phyloP scores from a whole-genome alignment of 768 basidiomycete species.

The Auricularia heimuer region DNA sequence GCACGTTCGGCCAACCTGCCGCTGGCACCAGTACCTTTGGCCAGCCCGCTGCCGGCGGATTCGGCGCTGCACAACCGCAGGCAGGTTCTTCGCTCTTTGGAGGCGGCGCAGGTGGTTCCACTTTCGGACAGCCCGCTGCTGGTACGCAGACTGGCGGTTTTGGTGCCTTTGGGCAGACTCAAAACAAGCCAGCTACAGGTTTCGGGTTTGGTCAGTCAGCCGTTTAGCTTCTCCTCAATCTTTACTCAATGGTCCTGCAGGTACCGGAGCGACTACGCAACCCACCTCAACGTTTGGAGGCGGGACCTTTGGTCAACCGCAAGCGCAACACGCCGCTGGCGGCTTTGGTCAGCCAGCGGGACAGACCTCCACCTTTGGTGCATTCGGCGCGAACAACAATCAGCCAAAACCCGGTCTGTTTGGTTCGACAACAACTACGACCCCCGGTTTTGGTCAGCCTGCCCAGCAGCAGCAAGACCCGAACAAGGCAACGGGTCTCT shows the following conservation, averaged over 20 bases:
- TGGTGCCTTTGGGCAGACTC: slow-evolving; percentile 13
- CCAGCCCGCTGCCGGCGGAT: slow-evolving; percentile 3
- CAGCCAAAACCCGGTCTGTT: neutral
- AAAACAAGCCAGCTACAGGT: slow-evolving; percentile 14
- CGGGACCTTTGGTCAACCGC: slow-evolving; percentile 25
- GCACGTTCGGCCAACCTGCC: slow-evolving; percentile 22
- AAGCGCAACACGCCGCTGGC: slow-evolving; percentile 21
- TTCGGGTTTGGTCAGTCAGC: slow-evolving; percentile 31
- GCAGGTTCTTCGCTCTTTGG: too few species aligned
- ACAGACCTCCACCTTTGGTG: slow-evolving; percentile 22
- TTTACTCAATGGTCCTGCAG: neutral
- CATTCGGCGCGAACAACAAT: slow-evolving; percentile 22
- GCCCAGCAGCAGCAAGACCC: slow-evolving; percentile 31
- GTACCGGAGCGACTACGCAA: slow-evolving; percentile 12
- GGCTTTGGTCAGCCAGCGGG: slow-evolving; percentile 28
- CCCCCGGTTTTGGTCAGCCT: slow-evolving; percentile 41
- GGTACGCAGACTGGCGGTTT: slow-evolving; percentile 12
- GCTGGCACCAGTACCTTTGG: slow-evolving; percentile 13
- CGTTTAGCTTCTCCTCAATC: slow-evolving; percentile 11
- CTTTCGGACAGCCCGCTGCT: slow-evolving; percentile 21
- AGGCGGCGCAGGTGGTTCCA: slow-evolving; percentile 11
- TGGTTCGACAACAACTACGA: slow-evolving; percentile 25
- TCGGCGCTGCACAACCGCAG: too few species aligned
- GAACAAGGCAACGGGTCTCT: slow-evolving; percentile 26
- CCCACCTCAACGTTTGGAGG: slow-evolving; percentile 26